Evolutionary conservation across 345 rosid genomes (phyloP).

Genomic region (Melaleuca alternifolia): DNA sequence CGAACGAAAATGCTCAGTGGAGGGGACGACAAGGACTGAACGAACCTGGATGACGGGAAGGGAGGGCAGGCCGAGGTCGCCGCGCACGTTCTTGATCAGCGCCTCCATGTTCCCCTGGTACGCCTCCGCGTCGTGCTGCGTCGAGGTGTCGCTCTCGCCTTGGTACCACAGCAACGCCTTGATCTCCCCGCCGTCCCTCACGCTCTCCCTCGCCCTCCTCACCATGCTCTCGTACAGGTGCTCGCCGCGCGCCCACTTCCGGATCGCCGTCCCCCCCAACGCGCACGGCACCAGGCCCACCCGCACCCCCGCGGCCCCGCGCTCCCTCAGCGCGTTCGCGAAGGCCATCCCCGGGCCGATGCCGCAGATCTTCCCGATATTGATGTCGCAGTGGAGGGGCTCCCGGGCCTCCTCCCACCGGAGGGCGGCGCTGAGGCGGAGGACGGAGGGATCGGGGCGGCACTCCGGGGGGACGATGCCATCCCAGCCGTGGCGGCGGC

Average conservation of each 20-base stretch:
- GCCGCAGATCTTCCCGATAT: slow-evolving; percentile 50
- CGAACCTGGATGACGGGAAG: slow-evolving; percentile 66
- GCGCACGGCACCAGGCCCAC: slow-evolving; percentile 76
- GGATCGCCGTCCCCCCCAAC: slow-evolving; percentile 75
- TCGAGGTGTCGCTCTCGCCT: slow-evolving; percentile 77
- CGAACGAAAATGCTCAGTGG: neutral
- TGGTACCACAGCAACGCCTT: slow-evolving; percentile 68
- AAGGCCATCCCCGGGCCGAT: slow-evolving; percentile 88
- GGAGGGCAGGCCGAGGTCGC: slow-evolving; percentile 52
- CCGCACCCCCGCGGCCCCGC: neutral
- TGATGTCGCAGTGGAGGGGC: slow-evolving; percentile 82
- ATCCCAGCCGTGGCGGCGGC: slow-evolving; percentile 53
- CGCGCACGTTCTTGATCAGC: slow-evolving; percentile 42
- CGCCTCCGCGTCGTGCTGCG: slow-evolving; percentile 43
- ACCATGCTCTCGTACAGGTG: slow-evolving; percentile 59
- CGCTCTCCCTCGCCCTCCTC: slow-evolving; percentile 47
- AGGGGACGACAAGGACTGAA: neutral
- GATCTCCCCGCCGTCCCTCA: slow-evolving; percentile 36
- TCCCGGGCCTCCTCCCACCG: slow-evolving; percentile 57
- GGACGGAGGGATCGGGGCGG: slow-evolving; percentile 31
- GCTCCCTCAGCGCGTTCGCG: slow-evolving; percentile 28
- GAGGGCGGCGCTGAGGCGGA: slow-evolving; percentile 43
- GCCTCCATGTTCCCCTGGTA: slow-evolving; percentile 52
- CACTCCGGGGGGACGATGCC: slow-evolving; percentile 47
- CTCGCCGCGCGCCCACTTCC: slow-evolving; percentile 68